Base-by-base conservation (phyloP, 257 asterid species). In the Cruciata laevipes region DNA sequence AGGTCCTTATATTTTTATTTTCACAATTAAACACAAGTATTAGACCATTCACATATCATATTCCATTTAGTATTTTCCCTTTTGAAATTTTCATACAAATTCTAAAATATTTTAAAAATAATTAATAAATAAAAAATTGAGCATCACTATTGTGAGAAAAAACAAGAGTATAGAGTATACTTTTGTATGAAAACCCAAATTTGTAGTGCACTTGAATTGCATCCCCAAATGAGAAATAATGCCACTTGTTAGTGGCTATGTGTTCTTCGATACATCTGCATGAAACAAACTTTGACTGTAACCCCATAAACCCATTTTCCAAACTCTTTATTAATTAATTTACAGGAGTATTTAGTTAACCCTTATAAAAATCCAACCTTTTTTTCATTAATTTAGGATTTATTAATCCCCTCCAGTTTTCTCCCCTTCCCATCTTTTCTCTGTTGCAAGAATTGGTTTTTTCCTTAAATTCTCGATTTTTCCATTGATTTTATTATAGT, bases 241-340 rank as follows among this genome's bases (percentile, higher is more conserved):
- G 30, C 30, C 30, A 27, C 30, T 27, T 61, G 52, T 35, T 25
- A 23, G 4, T 33, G 75, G 65, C 80, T 58, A 12, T 63, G 30
- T 38, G 66, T 32, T 61, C 16, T 20, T 18, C 24, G 9, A 37
- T 66, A 68, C 20, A 71, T 49, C 60, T 67, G 79, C 72, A 78
- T 74, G 82, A 68, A 61, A 66, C 40, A 44, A 57, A 65, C 67
- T 37, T 44, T 32, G 63, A 21, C 59, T 44, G 23, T 35, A 33
- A 49, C 27, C 58, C 55, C 53, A 14, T 38, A 76, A 72, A 44
- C 64, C 74, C 76, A 66, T 11, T 8, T 58, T 38, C 33, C n/a
- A 21, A 49, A 47, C 55, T 47, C n/a, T 17, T 47, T 17, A 47
- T 47, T 17, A 47, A 47, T 47, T 47, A 47, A 14, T 47, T 17